phyloP scores from a whole-genome alignment of 176 grass and related monocot genomes.

The Coix lacrymajobi region DNA sequence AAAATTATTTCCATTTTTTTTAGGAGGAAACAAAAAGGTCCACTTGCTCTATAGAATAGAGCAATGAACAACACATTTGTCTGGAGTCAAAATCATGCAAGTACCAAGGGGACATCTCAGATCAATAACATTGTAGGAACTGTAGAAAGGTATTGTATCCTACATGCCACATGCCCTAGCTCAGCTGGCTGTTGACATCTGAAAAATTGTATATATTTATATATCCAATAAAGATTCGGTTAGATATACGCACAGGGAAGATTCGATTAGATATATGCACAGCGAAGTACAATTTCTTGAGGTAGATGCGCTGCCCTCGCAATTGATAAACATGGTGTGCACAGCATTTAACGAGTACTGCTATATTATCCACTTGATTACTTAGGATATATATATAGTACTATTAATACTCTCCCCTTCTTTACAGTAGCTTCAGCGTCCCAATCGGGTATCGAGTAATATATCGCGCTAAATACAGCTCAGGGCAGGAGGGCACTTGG shows the following conservation, averaged over 20 bases:
- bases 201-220: background rate
- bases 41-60: background rate
- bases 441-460: background rate
- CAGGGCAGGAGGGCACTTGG: background rate
- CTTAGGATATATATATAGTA: constrained; percentile 30
- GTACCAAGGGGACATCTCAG: background rate
- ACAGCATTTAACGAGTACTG: constrained; percentile 3
- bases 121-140: constrained; percentile 1
- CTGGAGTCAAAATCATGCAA: constrained; percentile 15
- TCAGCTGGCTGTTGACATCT: constrained; percentile 12
- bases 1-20: background rate
- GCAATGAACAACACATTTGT: constrained; percentile 12
- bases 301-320: background rate
- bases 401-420: constrained; percentile 16
- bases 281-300: background rate
- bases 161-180: constrained; percentile 14
- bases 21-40: background rate
- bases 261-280: constrained; percentile 18
- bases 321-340: background rate
- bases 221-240: constrained; percentile 14
- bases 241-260: too few species aligned
- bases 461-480: constrained; percentile 23
- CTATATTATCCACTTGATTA: constrained; percentile 22
- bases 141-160: constrained; percentile 9
- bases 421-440: constrained; percentile 38